Percentiles rank a stretch among this genome's conserved stretches.
Evolutionary conservation across 2,329 filamentous ascomycete species (phyloP).

Genomic region (Pyrenochaeta sp.): DNA sequence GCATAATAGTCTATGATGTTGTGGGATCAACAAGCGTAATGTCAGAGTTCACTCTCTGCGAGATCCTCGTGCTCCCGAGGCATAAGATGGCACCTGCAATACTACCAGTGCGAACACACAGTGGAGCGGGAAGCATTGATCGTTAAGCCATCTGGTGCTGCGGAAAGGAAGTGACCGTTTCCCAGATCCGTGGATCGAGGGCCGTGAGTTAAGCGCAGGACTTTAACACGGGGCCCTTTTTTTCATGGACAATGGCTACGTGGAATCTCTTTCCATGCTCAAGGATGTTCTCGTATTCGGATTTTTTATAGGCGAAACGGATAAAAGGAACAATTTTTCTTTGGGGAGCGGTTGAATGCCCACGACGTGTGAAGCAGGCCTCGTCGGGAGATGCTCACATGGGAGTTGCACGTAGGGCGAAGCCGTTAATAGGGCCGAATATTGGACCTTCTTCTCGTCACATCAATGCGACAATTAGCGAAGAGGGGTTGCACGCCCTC

Average conservation of each 20-base stretch:
- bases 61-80: slow-evolving; percentile 5
- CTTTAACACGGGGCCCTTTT: neutral
- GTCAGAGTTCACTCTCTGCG: neutral
- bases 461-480: slow-evolving; percentile 25
- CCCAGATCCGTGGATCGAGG: slow-evolving; percentile 4
- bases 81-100: slow-evolving; percentile 20
- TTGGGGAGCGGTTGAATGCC: slow-evolving; percentile 9
- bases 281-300: neutral
- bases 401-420: neutral
- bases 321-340: slow-evolving; percentile 14
- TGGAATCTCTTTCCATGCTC: neutral
- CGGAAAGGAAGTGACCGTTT: slow-evolving; percentile 21
- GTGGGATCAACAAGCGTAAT: neutral
- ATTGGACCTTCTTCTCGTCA: slow-evolving; percentile 21
- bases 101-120: slow-evolving; percentile 10
- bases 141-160: slow-evolving; percentile 13
- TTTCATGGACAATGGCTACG: neutral
- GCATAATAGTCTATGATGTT: neutral
- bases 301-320: slow-evolving; percentile 6
- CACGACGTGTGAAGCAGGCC: slow-evolving; percentile 9
- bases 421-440: slow-evolving; percentile 16
- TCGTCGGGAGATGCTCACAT: slow-evolving; percentile 11
- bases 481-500: slow-evolving; percentile 29
- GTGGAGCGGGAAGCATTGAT: slow-evolving; percentile 31
- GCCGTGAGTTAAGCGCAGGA: slow-evolving; percentile 1